phyloP scores from a whole-genome alignment of 2,329 filamentous ascomycete genomes.

The Cordyceps cicadae region DNA sequence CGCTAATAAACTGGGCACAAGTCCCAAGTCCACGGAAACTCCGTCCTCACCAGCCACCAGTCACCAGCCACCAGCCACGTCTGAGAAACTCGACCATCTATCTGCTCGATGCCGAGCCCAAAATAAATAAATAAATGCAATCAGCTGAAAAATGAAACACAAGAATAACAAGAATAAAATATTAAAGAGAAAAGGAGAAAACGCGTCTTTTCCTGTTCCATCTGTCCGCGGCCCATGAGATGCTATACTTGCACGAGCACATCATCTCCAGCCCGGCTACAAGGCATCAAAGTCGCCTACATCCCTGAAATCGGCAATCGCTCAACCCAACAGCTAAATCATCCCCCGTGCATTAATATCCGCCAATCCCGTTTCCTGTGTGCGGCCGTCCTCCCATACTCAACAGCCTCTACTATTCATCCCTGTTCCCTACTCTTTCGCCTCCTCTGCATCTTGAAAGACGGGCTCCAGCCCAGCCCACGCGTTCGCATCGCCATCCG shows the following conservation, averaged over 20 bases:
- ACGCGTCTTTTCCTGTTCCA: too few relatives aligned
- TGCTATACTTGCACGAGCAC: too few relatives aligned
- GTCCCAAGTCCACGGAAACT: not conserved
- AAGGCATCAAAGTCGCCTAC: too few relatives aligned
- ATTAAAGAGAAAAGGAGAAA: too few relatives aligned
- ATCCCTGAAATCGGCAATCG: not conserved
- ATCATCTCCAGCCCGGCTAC: too few relatives aligned
- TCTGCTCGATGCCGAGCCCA: not conserved
- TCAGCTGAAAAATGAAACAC: too few relatives aligned
- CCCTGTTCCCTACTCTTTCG: not conserved
- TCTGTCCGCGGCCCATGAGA: too few relatives aligned
- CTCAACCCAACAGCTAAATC: not conserved
- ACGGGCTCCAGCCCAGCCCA: slow-evolving; percentile 74
- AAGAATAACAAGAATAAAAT: too few relatives aligned
- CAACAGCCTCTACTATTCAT: not conserved
- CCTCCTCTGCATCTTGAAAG: slow-evolving; percentile 37
- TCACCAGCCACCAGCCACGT: too few relatives aligned
- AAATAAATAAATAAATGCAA: too few relatives aligned
- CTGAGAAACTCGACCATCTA: not conserved
- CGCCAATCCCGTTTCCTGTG: not conserved
- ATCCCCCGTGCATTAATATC: not conserved
- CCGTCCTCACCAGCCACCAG: not conserved
- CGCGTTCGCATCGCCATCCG: slow-evolving; percentile 43
- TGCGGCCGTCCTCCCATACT: not conserved
- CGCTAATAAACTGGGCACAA: too few relatives aligned